Percentiles rank a stretch among this genome's conserved stretches.
These are phyloP conservation scores for Liquidambar formosana DNA, from an alignment of 164 flowering plant species.

Conservation along the genomic window DNA sequence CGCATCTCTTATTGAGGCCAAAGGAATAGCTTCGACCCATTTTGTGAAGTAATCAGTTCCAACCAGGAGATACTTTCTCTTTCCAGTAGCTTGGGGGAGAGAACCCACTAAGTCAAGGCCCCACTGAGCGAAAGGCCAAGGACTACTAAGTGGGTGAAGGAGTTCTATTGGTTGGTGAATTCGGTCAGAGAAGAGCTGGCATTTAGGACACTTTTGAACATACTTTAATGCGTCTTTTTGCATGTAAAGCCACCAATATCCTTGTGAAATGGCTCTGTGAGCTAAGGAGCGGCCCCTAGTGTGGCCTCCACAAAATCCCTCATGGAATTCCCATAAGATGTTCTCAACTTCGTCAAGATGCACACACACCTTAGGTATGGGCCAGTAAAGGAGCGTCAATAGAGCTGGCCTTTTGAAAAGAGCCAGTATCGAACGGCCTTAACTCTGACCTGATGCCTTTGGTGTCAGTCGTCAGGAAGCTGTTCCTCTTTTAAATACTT, in stretches of 20 bases:
- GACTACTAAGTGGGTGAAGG: neutral
- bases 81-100: neutral
- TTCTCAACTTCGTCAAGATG: neutral
- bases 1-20: neutral
- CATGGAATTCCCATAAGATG: neutral
- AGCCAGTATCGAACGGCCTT: too few species aligned
- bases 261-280: neutral
- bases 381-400: too few species aligned
- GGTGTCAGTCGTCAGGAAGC: too few species aligned
- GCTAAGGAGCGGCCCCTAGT: neutral
- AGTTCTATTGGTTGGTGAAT: neutral
- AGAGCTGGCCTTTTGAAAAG: too few species aligned
- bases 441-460: too few species aligned
- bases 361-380: too few species aligned
- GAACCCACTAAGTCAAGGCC: neutral
- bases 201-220: neutral
- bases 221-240: neutral
- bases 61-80: neutral
- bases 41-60: too few species aligned
- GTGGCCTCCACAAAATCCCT: neutral
- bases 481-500: too few species aligned
- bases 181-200: neutral
- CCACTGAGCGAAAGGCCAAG: neutral
- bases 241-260: neutral
- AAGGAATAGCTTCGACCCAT: neutral